These are phyloP conservation scores for Mortierella antarctica DNA, from an alignment of 192 early-diverging fungal species.

Conservation along the genomic window DNA sequence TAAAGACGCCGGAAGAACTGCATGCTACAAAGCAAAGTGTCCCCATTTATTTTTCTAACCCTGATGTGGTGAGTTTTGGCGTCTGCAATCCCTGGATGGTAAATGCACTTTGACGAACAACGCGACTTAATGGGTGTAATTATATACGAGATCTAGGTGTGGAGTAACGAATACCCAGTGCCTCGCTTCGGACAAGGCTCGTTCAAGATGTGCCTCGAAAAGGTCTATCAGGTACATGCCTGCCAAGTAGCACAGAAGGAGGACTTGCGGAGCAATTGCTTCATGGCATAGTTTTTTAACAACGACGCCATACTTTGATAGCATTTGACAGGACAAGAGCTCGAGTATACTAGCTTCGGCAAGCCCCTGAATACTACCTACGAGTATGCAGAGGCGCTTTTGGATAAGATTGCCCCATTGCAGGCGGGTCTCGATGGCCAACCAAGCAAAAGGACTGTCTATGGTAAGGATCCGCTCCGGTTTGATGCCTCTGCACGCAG, in stretches of 20 bases:
- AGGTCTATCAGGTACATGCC: constrained; percentile 64
- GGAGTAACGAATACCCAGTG: constrained; percentile 85
- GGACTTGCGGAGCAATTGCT: constrained; percentile 33
- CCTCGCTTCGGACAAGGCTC: constrained; percentile 87
- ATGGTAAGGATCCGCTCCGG: constrained; percentile 22
- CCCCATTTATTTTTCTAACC: constrained; percentile 85
- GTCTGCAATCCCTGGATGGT: not conserved
- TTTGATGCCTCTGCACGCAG: not conserved
- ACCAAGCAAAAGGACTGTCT: constrained; percentile 27
- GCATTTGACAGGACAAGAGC: constrained; percentile 54
- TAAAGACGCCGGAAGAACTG: constrained; percentile 30
- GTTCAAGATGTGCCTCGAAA: constrained; percentile 77
- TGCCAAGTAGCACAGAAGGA: not conserved
- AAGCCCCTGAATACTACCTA: constrained; percentile 88
- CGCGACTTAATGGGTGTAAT: constrained; percentile 21
- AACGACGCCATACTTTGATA: not conserved
- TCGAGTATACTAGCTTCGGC: constrained; percentile 80
- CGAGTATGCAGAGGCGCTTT: constrained; percentile 66
- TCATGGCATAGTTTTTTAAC: constrained; percentile 1
- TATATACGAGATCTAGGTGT: constrained; percentile 66
- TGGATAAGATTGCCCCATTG: constrained; percentile 50
- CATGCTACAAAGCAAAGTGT: constrained; percentile 59
- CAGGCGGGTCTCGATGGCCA: constrained; percentile 16
- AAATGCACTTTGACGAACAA: no score
- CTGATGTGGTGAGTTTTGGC: constrained; percentile 59